These are phyloP conservation scores for Dryas drummondii DNA, from an alignment of 306 rosid genomes.

Conservation along the genomic window DNA sequence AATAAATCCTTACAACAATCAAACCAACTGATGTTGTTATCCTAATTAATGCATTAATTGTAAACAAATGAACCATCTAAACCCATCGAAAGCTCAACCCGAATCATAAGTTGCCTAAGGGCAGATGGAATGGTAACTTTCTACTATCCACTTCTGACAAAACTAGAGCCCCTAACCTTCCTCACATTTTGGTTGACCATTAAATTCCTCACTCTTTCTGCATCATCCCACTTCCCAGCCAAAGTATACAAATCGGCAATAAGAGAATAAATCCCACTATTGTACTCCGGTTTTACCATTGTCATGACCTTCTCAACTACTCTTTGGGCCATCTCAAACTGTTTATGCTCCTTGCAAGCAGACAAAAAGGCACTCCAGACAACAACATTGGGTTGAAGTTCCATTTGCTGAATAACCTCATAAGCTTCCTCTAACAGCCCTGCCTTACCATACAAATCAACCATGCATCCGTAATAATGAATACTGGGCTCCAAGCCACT, in stretches of 20 bases:
- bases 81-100: not conserved
- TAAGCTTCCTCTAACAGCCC: slow-evolving; percentile 64
- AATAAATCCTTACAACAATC: not conserved
- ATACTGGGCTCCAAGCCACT: slow-evolving; percentile 42
- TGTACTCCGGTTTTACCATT: slow-evolving; percentile 41
- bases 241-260: slow-evolving; percentile 56
- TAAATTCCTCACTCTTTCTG: slow-evolving; percentile 49
- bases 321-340: slow-evolving; percentile 57
- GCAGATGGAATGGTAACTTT: not conserved
- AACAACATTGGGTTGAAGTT: slow-evolving; percentile 43
- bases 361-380: slow-evolving; percentile 52
- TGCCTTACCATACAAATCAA: slow-evolving; percentile 57
- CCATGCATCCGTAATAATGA: slow-evolving; percentile 65
- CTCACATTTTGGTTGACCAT: slow-evolving; percentile 38
- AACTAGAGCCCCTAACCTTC: slow-evolving; percentile 45
- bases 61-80: not conserved
- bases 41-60: not conserved
- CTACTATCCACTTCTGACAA: slow-evolving; percentile 29
- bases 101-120: not conserved
- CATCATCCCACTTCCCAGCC: slow-evolving; percentile 56
- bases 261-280: slow-evolving; percentile 51
- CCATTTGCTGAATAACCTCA: slow-evolving; percentile 47
- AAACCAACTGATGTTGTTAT: not conserved
- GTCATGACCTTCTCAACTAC: slow-evolving; percentile 44
- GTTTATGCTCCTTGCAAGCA: slow-evolving; percentile 58